Evolutionary conservation across 352 stramenopile genomes (phyloP).

Genomic region (Elongisporangium undulatum): DNA sequence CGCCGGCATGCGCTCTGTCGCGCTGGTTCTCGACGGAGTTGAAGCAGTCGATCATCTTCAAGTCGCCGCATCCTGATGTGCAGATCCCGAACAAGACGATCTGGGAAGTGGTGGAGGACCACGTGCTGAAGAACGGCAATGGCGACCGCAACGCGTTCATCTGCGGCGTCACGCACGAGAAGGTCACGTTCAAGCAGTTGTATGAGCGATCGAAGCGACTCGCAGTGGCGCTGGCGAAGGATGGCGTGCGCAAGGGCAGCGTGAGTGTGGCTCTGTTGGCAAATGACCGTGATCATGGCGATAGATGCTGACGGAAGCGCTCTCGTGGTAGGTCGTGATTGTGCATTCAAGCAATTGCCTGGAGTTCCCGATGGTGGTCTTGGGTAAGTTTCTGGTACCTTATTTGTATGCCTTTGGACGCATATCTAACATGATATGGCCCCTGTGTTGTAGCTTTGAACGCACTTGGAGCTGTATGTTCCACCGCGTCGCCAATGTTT

Average conservation of each 20-base stretch:
- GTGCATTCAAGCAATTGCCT: constrained; percentile 57
- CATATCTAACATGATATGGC: neutral
- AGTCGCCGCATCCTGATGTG: constrained; percentile 29
- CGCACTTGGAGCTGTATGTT: constrained; percentile 47
- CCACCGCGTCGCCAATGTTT: constrained; percentile 59
- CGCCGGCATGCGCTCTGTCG: no score
- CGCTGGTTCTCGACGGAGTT: constrained; percentile 8
- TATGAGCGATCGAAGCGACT: constrained; percentile 22
- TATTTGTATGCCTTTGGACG: constrained; percentile 1
- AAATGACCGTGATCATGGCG: neutral
- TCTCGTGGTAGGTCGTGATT: constrained; percentile 21
- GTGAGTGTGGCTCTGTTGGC: constrained; percentile 7
- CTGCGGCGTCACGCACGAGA: constrained; percentile 34
- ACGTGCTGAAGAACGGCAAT: constrained; percentile 18
- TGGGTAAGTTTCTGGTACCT: constrained; percentile 21
- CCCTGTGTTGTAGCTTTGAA: constrained; percentile 24
- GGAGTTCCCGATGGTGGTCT: constrained; percentile 51
- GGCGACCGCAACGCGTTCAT: constrained; percentile 33
- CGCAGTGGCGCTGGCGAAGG: constrained; percentile 23
- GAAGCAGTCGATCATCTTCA: constrained; percentile 49
- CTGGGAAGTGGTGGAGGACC: constrained; percentile 37
- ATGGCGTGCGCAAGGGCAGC: constrained; percentile 41
- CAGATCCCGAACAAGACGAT: constrained; percentile 33
- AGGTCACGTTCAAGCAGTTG: constrained; percentile 37
- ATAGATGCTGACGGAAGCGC: neutral